These are phyloP conservation scores for Lactifluus hygrophoroides DNA, from an alignment of 768 basidiomycete genomes.

Conservation along the genomic window DNA sequence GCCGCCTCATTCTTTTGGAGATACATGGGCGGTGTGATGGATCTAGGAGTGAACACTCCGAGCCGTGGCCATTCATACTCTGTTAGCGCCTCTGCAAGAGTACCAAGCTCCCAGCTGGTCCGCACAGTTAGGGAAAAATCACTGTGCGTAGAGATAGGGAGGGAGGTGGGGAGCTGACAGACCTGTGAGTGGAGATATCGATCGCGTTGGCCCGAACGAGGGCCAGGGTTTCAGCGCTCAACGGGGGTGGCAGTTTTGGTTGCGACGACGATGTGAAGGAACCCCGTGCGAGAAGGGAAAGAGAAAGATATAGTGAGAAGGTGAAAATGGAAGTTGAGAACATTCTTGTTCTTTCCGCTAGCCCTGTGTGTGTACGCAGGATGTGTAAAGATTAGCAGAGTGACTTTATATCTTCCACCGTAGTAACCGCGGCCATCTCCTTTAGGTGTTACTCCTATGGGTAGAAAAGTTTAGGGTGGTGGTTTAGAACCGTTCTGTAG, in stretches of 20 bases:
- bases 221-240: not conserved
- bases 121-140: no score
- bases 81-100: slow-evolving; percentile 44
- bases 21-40: slow-evolving; percentile 34
- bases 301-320: not conserved
- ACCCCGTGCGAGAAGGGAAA: not conserved
- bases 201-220: slow-evolving; percentile 4
- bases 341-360: not conserved
- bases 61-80: slow-evolving; percentile 42
- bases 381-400: no score
- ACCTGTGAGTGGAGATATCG: slow-evolving; percentile 11
- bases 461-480: no score
- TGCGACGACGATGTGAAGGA: not conserved
- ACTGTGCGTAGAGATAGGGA: no score
- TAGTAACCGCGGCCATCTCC: no score
- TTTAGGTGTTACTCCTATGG: no score
- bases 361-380: no score
- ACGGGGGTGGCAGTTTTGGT: not conserved
- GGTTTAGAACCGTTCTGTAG: no score
- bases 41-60: slow-evolving; percentile 39
- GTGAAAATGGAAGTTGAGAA: not conserved
- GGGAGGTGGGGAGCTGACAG: no score
- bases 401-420: no score
- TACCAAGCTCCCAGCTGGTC: slow-evolving; percentile 53
- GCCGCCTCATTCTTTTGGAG: slow-evolving; percentile 27